A percentile compares a stretch with the other conserved stretches of the same genome.
Evolutionary conservation across 805 yeast genomes (phyloP).

Genomic region (Pichia phayaonensis): DNA sequence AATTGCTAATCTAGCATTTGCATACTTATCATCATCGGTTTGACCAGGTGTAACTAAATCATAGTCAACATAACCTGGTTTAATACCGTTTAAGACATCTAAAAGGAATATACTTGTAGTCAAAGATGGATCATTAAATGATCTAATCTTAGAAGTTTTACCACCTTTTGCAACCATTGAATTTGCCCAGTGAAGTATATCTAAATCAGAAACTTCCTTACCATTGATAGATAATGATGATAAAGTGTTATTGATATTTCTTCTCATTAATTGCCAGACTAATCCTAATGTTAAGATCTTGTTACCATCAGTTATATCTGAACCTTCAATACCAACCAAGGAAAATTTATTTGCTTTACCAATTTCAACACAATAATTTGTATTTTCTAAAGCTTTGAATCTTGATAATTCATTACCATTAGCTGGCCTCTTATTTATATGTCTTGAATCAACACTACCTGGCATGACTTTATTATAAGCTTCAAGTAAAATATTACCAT

Average conservation of each 20-base stretch:
- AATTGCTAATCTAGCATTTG: slow-evolving; percentile 94
- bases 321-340: slow-evolving; percentile 95
- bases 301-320: slow-evolving; percentile 92
- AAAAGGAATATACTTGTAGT: slow-evolving; percentile 74
- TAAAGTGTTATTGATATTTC: slow-evolving; percentile 84
- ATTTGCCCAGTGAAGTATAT: slow-evolving; percentile 92
- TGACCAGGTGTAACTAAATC: slow-evolving; percentile 76
- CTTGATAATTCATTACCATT: slow-evolving; percentile 71
- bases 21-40: slow-evolving; percentile 80
- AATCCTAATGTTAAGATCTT: slow-evolving; percentile 82
- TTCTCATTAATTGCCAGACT: slow-evolving; percentile 98
- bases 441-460: slow-evolving; percentile 73
- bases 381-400: slow-evolving; percentile 93
- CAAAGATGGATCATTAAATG: slow-evolving; percentile 76
- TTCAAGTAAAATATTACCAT: slow-evolving; percentile 80
- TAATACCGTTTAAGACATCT: slow-evolving; percentile 86
- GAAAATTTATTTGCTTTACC: slow-evolving; percentile 92
- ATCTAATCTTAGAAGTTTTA: slow-evolving; percentile 60
- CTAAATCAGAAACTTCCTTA: slow-evolving; percentile 70
- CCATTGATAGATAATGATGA: slow-evolving; percentile 65
- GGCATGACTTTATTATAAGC: slow-evolving; percentile 96
- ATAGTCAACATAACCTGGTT: slow-evolving; percentile 97
- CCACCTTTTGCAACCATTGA: slow-evolving; percentile 82
- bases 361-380: slow-evolving; percentile 96
- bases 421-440: slow-evolving; percentile 77